phyloP scores from a whole-genome alignment of 2,329 filamentous ascomycete species.

The Lojkania enalia region DNA sequence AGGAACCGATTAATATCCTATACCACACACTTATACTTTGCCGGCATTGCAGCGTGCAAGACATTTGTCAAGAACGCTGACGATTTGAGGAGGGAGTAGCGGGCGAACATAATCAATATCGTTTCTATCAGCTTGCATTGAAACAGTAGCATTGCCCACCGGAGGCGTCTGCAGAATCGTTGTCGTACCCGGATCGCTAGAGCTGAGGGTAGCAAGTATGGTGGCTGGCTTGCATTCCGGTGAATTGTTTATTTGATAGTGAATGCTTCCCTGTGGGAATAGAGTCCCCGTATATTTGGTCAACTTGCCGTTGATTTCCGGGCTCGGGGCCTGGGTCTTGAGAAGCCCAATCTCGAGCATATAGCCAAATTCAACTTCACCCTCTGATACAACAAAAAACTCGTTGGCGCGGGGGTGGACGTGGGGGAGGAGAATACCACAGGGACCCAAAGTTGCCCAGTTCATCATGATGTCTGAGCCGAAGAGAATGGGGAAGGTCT shows the following conservation, averaged over 20 bases:
- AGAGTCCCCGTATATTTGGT: slow-evolving; percentile 3
- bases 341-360: slow-evolving; percentile 2
- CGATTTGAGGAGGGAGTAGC: too few relatives aligned
- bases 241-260: slow-evolving; percentile 5
- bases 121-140: too few relatives aligned
- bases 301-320: neutral
- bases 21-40: too few relatives aligned
- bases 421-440: slow-evolving; percentile 6
- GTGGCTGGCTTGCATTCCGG: neutral
- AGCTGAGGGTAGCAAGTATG: neutral
- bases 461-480: neutral
- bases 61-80: too few relatives aligned
- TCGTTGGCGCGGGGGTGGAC: slow-evolving; percentile 9
- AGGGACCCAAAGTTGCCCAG: slow-evolving; percentile 2
- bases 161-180: neutral
- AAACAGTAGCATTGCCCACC: too few relatives aligned
- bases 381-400: slow-evolving; percentile 4
- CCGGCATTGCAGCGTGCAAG: too few relatives aligned
- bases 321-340: neutral
- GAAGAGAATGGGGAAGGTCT: slow-evolving; percentile 4
- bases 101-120: too few relatives aligned
- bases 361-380: slow-evolving; percentile 1
- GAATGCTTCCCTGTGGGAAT: slow-evolving; percentile 5
- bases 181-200: slow-evolving; percentile 1
- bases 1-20: too few relatives aligned